These are phyloP conservation scores for Cyberlindnera xylosilytica DNA, from an alignment of 805 yeast genomes.

Conservation along the genomic window DNA sequence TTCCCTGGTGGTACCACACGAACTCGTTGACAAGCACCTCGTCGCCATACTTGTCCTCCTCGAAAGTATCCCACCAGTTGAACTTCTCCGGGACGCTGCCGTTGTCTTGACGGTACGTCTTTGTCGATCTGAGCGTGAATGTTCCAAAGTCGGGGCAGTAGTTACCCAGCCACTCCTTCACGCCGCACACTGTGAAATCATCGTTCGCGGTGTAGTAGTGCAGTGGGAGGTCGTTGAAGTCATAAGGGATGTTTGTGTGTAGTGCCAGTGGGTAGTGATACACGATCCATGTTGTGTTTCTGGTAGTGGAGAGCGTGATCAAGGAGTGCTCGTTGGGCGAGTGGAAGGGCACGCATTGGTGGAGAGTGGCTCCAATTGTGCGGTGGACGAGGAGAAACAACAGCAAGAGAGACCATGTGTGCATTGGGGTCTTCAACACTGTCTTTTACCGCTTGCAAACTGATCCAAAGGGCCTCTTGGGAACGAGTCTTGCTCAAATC, in stretches of 20 bases:
- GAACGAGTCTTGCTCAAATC: too few species aligned
- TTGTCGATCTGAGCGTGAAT: slow-evolving; percentile 11
- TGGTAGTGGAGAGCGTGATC: slow-evolving; percentile 5
- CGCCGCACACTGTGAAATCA: slow-evolving; percentile 16
- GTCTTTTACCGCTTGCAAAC: too few species aligned
- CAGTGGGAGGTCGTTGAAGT: slow-evolving; percentile 7
- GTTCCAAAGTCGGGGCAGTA: slow-evolving; percentile 13
- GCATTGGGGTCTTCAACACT: too few species aligned
- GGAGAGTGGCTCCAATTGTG: background rate
- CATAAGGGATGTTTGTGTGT: slow-evolving; percentile 8
- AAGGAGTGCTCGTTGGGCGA: background rate
- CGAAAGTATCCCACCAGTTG: slow-evolving; percentile 16
- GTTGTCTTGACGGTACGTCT: background rate
- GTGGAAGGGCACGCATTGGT: slow-evolving; percentile 4
- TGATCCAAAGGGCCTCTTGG: too few species aligned
- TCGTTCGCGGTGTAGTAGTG: slow-evolving; percentile 11
- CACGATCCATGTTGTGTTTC: slow-evolving; percentile 13
- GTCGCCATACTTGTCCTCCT: slow-evolving; percentile 5
- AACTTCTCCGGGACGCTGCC: background rate
- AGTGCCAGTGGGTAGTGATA: slow-evolving; percentile 10
- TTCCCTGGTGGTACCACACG: slow-evolving; percentile 4
- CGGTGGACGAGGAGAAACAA: background rate
- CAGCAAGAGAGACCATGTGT: background rate
- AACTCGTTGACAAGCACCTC: slow-evolving; percentile 12
- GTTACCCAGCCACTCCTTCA: slow-evolving; percentile 6